Evolutionary conservation across 495 filamentous ascomycete species (phyloP), one percentile per base, ranked within the genome.

Genomic region (Podospora tetraspora): DNA sequence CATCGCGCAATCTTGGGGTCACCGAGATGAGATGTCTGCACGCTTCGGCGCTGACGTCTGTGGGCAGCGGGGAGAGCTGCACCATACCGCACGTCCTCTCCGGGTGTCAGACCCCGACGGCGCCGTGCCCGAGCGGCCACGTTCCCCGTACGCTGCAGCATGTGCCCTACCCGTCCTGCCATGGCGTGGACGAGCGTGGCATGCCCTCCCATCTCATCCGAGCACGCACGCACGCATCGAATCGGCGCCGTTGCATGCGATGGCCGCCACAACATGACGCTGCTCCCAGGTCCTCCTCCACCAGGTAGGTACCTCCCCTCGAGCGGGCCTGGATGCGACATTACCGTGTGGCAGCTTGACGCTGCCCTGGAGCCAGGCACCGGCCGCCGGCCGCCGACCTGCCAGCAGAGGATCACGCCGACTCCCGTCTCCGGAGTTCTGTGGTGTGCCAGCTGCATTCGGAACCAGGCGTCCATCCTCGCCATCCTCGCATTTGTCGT

Each of bases 1-100:
- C 74, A 73, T n/a, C 43, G 73, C 73, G 79, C 79, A 84, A 83
- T 82, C 74, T 81, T 77, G 80, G 78, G 72, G 70, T 72, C 72
- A 64, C 73, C 76, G 77, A 71, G 66, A 69, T 74, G 71, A 70
- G 69, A 68, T 69, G 25, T 30, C 63, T 70, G 29, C 64, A 70
- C 68, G 64, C 62, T 69, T 61, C 66, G 61, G 57, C 58, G 63
- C 22, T 32, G 29, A 61, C 64, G 60, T 24, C 66, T 34, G 64
- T 37, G 57, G 13, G 25, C 63, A 68, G 73, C 63, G 66, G 71
- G 70, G 72, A 68, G 69, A 71, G 32, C 32, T 12, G 32, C 32
- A 34, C 32, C 72, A 73, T 66, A 60, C 73, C 71, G 70, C 64
- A 71, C 70, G 29, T 30, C 29, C 29, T 30, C 29, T 65, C 34